These are phyloP conservation scores for Edhazardia aedis DNA, from an alignment of 371 early-diverging fungal genomes.

Conservation along the genomic window DNA sequence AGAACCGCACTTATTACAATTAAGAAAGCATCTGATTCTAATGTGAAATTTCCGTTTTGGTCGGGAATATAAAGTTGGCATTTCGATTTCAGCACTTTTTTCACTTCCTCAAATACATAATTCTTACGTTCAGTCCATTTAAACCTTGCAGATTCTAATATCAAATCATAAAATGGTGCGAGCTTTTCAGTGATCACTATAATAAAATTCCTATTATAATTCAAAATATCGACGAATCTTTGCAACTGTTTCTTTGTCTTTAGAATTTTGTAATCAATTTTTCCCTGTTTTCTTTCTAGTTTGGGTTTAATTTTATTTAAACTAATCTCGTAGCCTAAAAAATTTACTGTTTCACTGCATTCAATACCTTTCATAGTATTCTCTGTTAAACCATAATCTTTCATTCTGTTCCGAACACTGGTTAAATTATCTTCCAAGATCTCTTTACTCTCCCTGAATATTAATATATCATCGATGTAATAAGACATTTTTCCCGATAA, in stretches of 20 bases:
- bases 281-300: not conserved
- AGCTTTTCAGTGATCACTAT: not conserved
- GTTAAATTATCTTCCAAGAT: too few species aligned
- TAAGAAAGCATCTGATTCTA: slow-evolving; percentile 17
- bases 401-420: too few species aligned
- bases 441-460: not conserved
- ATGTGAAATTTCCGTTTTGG: slow-evolving; percentile 3
- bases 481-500: slow-evolving; percentile 5
- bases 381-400: slow-evolving; percentile 1
- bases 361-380: slow-evolving; percentile 9
- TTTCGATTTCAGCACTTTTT: not conserved
- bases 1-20: slow-evolving; percentile 4
- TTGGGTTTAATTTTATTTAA: not conserved
- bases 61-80: slow-evolving; percentile 1
- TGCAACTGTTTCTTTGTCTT: slow-evolving; percentile 4
- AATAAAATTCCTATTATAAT: slow-evolving; percentile 14
- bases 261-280: not conserved
- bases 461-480: slow-evolving; percentile 16
- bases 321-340: not conserved
- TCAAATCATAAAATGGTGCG: not conserved
- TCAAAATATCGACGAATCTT: slow-evolving; percentile 8
- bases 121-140: not conserved
- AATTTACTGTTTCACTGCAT: not conserved
- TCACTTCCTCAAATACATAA: not conserved
- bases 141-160: not conserved